Percentiles rank a stretch among this genome's conserved stretches.
Evolutionary conservation across 2,329 filamentous ascomycete species (phyloP).

Genomic region (Ceratocystis cacaofunesta): DNA sequence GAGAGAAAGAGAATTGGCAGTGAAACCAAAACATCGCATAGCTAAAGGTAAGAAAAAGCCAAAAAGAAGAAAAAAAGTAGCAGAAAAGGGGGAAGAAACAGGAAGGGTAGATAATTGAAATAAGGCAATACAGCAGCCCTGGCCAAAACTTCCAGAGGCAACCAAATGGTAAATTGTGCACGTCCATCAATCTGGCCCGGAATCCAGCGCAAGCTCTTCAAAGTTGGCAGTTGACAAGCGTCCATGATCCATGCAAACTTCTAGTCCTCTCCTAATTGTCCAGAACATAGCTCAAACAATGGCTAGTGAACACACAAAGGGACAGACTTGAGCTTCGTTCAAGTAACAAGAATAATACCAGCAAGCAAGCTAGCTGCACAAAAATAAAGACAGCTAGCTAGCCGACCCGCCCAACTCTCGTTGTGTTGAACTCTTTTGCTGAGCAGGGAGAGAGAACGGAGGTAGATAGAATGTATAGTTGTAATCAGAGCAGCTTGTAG

Average conservation of each 20-base stretch:
- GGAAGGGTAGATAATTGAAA: slow-evolving; percentile 17
- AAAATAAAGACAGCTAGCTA: too few relatives aligned
- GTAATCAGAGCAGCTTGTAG: too few relatives aligned
- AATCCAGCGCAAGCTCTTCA: neutral
- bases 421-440: too few relatives aligned
- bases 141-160: neutral
- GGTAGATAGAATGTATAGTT: too few relatives aligned
- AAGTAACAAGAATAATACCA: neutral
- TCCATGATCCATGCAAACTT: neutral
- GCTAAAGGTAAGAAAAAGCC: slow-evolving; percentile 1
- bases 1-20: too few relatives aligned
- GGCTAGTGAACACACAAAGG: neutral
- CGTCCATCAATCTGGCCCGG: neutral
- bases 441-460: too few relatives aligned
- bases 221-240: neutral
- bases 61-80: slow-evolving; percentile 16
- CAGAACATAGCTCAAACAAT: neutral
- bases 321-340: neutral
- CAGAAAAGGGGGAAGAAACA: slow-evolving; percentile 19
- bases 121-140: neutral
- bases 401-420: too few relatives aligned
- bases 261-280: neutral
- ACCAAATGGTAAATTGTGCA: neutral
- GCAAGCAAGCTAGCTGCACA: too few relatives aligned
- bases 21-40: neutral